Percentiles rank a stretch among this genome's conserved stretches.
Conservation (phyloP, 2,329 filamentous ascomycete species). For the Hypoxylon sp. region DNA sequence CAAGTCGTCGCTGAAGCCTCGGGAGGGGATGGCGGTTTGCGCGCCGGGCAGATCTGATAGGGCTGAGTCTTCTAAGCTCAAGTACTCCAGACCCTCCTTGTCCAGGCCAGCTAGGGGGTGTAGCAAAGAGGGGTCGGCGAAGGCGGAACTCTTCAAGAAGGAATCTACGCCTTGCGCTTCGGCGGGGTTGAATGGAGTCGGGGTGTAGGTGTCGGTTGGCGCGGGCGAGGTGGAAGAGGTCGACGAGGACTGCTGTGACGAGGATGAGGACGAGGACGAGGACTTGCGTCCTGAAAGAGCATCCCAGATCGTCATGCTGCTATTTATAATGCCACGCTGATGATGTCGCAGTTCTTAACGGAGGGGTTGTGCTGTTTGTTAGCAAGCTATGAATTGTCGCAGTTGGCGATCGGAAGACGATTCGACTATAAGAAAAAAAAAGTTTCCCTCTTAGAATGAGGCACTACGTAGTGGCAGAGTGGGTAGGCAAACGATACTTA, state of each 20-base stretch:
- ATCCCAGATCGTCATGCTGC: slow-evolving; percentile 66
- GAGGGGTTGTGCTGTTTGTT: slow-evolving; percentile 5
- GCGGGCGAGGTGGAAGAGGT: slow-evolving; percentile 55
- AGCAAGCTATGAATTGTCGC: slow-evolving; percentile 16
- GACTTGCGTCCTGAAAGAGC: slow-evolving; percentile 67
- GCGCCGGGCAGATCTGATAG: slow-evolving; percentile 86
- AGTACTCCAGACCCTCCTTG: slow-evolving; percentile 92
- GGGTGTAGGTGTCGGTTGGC: slow-evolving; percentile 59
- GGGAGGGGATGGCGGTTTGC: slow-evolving; percentile 88
- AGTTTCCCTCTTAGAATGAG: slow-evolving; percentile 25
- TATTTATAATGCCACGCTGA: slow-evolving; percentile 13
- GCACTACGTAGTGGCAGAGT: slow-evolving; percentile 3
- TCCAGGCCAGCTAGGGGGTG: slow-evolving; percentile 95
- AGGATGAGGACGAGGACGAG: slow-evolving; percentile 48
- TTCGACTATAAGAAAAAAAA: slow-evolving; percentile 26
- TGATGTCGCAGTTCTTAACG: slow-evolving; percentile 24
- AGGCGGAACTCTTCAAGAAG: slow-evolving; percentile 78
- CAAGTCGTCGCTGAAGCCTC: slow-evolving; percentile 97
- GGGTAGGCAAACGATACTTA: too few relatives aligned
- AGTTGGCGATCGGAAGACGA: slow-evolving; percentile 15
- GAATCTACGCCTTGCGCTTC: slow-evolving; percentile 82
- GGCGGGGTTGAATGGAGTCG: slow-evolving; percentile 72
- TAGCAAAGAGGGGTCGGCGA: slow-evolving; percentile 86
- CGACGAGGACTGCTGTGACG: slow-evolving; percentile 48
- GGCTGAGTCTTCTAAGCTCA: slow-evolving; percentile 89